phyloP scores from a whole-genome alignment of 352 stramenopile species.

The Pythium guiyangense region DNA sequence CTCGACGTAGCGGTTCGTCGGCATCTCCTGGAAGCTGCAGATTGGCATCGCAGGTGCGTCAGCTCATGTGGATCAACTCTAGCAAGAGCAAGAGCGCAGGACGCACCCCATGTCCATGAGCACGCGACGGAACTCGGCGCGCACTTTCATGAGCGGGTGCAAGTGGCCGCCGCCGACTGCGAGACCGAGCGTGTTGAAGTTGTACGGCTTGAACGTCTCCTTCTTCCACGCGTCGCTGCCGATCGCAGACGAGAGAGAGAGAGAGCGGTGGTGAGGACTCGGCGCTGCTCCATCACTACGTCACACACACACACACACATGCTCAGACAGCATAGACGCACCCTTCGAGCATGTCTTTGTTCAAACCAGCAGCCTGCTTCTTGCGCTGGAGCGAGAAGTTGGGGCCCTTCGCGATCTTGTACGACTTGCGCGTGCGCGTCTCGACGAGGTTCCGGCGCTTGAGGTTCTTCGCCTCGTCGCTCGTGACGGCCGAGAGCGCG shows the following conservation, averaged over 20 bases:
- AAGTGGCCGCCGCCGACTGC: slow-evolving; percentile 94
- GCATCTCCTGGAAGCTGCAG: slow-evolving; percentile 97
- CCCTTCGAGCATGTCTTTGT: slow-evolving; percentile 98
- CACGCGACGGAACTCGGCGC: slow-evolving; percentile 98
- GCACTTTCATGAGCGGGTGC: slow-evolving; percentile 97
- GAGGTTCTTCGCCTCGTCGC: slow-evolving; percentile 75
- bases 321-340: too few relatives aligned
- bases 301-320: neutral
- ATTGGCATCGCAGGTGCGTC: too few relatives aligned
- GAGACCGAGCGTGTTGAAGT: slow-evolving; percentile 97
- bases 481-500: slow-evolving; percentile 56
- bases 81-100: too few relatives aligned
- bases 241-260: neutral
- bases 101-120: slow-evolving; percentile 98
- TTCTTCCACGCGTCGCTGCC: slow-evolving; percentile 91
- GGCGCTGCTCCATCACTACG: neutral
- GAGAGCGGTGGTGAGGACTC: slow-evolving; percentile 5
- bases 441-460: slow-evolving; percentile 83
- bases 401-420: slow-evolving; percentile 89
- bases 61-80: neutral
- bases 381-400: slow-evolving; percentile 92
- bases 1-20: slow-evolving; percentile 99
- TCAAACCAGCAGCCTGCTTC: slow-evolving; percentile 96
- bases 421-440: slow-evolving; percentile 91
- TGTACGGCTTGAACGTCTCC: slow-evolving; percentile 98